Evolutionary conservation across 768 basidiomycete species (phyloP).

Genomic region (Lactarius sanguifluus): DNA sequence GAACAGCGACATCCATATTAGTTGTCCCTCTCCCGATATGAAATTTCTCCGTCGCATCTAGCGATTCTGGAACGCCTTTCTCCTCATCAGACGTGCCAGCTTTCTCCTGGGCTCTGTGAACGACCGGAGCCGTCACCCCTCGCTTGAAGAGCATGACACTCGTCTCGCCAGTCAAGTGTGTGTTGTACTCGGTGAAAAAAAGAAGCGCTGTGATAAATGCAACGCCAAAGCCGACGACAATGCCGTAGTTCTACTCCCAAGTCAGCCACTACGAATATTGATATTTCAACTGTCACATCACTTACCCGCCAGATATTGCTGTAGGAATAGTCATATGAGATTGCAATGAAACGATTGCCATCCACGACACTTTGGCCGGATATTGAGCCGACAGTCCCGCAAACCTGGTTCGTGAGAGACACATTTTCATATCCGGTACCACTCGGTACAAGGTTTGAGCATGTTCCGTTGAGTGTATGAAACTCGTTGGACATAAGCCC

Average conservation of each 20-base stretch:
- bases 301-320: slow-evolving; percentile 51
- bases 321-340: slow-evolving; percentile 45
- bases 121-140: slow-evolving; percentile 39
- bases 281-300: neutral
- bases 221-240: slow-evolving; percentile 63
- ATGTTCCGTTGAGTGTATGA: slow-evolving; percentile 60
- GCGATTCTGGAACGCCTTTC: slow-evolving; percentile 9
- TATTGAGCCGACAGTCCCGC: slow-evolving; percentile 64
- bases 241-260: slow-evolving; percentile 59
- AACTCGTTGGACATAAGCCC: slow-evolving; percentile 81
- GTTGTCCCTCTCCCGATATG: slow-evolving; percentile 11
- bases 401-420: slow-evolving; percentile 66
- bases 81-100: slow-evolving; percentile 35
- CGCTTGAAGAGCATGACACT: slow-evolving; percentile 66
- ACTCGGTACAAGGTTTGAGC: slow-evolving; percentile 57
- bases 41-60: slow-evolving; percentile 6
- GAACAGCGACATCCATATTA: slow-evolving; percentile 20
- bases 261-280: neutral
- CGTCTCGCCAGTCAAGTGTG: slow-evolving; percentile 37
- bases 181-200: slow-evolving; percentile 57
- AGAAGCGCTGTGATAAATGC: slow-evolving; percentile 59
- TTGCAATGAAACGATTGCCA: slow-evolving; percentile 55
- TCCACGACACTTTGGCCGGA: slow-evolving; percentile 60
- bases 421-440: slow-evolving; percentile 63
- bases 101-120: slow-evolving; percentile 25